Conservation (phyloP, 2,329 filamentous ascomycete genomes). For the Metarhizium robertsii region DNA sequence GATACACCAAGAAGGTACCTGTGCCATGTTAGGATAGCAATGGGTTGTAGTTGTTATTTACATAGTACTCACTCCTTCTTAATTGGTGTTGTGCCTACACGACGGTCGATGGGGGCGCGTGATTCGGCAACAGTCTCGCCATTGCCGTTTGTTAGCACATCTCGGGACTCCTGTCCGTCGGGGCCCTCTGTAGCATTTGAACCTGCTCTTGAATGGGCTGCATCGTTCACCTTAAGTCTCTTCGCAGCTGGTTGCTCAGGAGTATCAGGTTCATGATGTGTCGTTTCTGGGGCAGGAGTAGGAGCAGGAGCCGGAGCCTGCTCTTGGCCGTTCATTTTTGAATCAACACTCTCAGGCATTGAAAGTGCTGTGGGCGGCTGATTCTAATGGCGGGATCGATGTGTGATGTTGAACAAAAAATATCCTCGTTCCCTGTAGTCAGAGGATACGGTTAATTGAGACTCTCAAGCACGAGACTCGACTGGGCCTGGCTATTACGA, state of each 20-base stretch:
- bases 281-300: not conserved
- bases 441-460: not conserved
- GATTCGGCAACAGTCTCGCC: not conserved
- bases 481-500: not conserved
- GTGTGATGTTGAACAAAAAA: not conserved
- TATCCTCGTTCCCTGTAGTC: not conserved
- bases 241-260: conserved; percentile 41
- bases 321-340: conserved; percentile 13
- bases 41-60: not conserved
- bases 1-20: conserved; percentile 34
- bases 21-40: not conserved
- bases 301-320: not conserved
- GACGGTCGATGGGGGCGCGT: conserved; percentile 18
- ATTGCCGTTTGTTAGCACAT: conserved; percentile 8
- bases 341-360: conserved; percentile 20
- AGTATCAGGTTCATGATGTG: not conserved
- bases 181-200: conserved; percentile 1
- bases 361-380: not conserved
- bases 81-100: conserved; percentile 57
- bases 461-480: not conserved
- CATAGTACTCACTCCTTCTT: conserved; percentile 55
- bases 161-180: conserved; percentile 10
- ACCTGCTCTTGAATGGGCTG: conserved; percentile 10
- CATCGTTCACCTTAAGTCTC: conserved; percentile 43
- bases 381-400: not conserved